Evolutionary conservation across 2,329 filamentous ascomycete genomes (phyloP), one percentile per base, ranked within the genome.

Genomic region (Clarireedia monteithiana): DNA sequence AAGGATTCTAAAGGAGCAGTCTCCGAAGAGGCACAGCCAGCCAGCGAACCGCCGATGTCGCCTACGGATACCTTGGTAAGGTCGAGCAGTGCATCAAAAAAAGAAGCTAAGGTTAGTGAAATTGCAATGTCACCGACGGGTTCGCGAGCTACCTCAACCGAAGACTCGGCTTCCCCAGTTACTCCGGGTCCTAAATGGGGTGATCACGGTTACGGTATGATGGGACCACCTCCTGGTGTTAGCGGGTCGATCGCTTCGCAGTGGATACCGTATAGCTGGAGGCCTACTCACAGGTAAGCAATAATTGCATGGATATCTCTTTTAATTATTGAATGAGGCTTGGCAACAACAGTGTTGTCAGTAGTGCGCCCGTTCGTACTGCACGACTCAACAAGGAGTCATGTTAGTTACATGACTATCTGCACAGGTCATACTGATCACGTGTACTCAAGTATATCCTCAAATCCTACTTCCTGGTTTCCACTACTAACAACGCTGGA

Each of bases 191-290:
- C 48, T 2, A 56, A 52, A 52, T 56, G 53, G 48, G 38, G 57
- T 50, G 26, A 58, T 58, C 49, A 58, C 23, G 53, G 47, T 14
- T 64, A 62, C 48, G 63, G 58, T 17, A 50, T 56, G 40, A 24
- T 44, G 30, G 62, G 58, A 1, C 65, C 65, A 45, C 57, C 61
- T 5, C 61, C 59, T n/a, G 66, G 68, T 56, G 61, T 71, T 17
- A 69, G 67, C 34, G 69, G 69, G 15, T 70, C 69, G 9, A 64
- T 71, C 17, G 69, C 69, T 45, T 64, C 67, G 23, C 68, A 70
- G 58, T 71, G 69, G 69, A 65, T 71, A 34, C 61, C 66, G 6
- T 60, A 64, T 24, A 48, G 60, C 49, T 48, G 64, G 62, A 54
- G 69, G 50, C 69, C 69, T 6, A 55, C 62, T 14, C 69, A 71